Conservation (phyloP, 2,329 filamentous ascomycete genomes). For the Claviceps fusiformis region DNA sequence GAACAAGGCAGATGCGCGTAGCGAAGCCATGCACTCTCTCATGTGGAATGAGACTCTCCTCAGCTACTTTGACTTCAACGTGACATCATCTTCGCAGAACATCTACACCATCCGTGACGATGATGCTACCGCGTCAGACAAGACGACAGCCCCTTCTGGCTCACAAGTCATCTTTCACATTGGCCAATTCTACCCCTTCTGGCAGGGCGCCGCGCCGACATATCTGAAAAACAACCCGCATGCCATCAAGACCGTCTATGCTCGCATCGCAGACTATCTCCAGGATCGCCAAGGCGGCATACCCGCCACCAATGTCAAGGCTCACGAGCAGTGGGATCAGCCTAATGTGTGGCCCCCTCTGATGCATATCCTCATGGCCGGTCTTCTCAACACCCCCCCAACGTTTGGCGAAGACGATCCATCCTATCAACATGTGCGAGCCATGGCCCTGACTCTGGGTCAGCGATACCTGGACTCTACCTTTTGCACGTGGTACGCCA, state of each 20-base stretch:
- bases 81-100: slow-evolving; percentile 43
- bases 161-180: slow-evolving; percentile 44
- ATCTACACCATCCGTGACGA: slow-evolving; percentile 37
- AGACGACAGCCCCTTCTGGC: slow-evolving; percentile 34
- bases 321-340: slow-evolving; percentile 57
- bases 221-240: slow-evolving; percentile 44
- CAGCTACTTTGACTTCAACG: slow-evolving; percentile 57
- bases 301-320: slow-evolving; percentile 45
- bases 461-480: slow-evolving; percentile 55
- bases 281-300: slow-evolving; percentile 41
- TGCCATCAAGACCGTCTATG: slow-evolving; percentile 40
- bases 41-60: slow-evolving; percentile 51
- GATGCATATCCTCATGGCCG: slow-evolving; percentile 49
- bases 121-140: slow-evolving; percentile 20
- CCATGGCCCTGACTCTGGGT: slow-evolving; percentile 42
- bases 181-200: slow-evolving; percentile 55
- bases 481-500: slow-evolving; percentile 58
- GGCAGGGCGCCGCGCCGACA: slow-evolving; percentile 48
- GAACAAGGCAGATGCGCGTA: slow-evolving; percentile 35
- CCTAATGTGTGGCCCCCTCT: slow-evolving; percentile 58
- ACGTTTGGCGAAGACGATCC: slow-evolving; percentile 40
- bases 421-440: slow-evolving; percentile 38
- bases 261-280: slow-evolving; percentile 39
- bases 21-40: slow-evolving; percentile 46
- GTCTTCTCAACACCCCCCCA: slow-evolving; percentile 44